These are phyloP conservation scores for Barnettozyma californica DNA, from an alignment of 805 yeast species.

Conservation along the genomic window DNA sequence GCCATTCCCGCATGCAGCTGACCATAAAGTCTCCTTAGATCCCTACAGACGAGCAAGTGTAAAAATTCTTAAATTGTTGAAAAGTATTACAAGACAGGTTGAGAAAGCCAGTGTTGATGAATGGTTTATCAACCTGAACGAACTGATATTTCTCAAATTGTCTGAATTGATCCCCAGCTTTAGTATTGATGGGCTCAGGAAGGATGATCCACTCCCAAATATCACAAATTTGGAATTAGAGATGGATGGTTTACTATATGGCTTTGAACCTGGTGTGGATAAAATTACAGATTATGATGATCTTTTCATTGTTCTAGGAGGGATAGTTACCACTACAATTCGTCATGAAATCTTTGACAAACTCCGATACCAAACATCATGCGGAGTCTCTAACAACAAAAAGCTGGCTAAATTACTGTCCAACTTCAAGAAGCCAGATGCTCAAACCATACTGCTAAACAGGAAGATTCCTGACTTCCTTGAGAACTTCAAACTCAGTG, in stretches of 20 bases:
- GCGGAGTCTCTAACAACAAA: conserved; percentile 77
- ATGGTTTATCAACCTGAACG: conserved; percentile 80
- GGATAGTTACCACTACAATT: conserved; percentile 49
- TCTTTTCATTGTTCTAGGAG: conserved; percentile 59
- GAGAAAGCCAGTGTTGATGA: conserved; percentile 98
- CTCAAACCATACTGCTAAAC: conserved; percentile 69
- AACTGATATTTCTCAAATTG: conserved; percentile 44
- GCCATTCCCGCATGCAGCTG: conserved; percentile 46
- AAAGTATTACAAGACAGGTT: conserved; percentile 55
- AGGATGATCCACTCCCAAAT: conserved; percentile 35
- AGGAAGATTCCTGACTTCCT: conserved; percentile 47
- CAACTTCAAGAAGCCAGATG: conserved; percentile 77
- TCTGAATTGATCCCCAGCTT: conserved; percentile 44
- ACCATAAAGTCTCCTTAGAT: conserved; percentile 83
- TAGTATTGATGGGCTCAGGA: conserved; percentile 13
- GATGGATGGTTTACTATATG: conserved; percentile 13
- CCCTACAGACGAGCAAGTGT: conserved; percentile 87
- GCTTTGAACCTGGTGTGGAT: conserved; percentile 12
- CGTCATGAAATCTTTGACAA: conserved; percentile 46
- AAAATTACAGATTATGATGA: conserved; percentile 72
- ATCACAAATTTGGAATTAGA: conserved; percentile 33
- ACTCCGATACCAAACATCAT: conserved; percentile 82
- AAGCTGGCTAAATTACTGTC: conserved; percentile 84
- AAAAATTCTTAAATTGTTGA: conserved; percentile 64
- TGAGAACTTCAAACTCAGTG: conserved; percentile 55